These are phyloP conservation scores for Silene uniflora DNA, from an alignment of 148 eudicot species.

Conservation along the genomic window DNA sequence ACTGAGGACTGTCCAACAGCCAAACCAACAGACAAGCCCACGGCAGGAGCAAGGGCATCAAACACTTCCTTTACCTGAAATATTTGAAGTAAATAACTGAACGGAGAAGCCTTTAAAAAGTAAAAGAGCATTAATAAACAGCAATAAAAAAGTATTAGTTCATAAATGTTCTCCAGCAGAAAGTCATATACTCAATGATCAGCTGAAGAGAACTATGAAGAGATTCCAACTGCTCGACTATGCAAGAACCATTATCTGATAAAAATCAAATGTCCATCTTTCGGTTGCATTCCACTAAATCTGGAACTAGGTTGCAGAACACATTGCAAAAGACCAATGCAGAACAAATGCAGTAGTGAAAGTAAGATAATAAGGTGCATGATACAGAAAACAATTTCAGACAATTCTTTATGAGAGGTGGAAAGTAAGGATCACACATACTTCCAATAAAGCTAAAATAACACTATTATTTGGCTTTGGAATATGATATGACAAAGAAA, in stretches of 20 bases:
- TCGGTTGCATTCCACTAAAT: neutral
- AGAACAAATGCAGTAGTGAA: neutral
- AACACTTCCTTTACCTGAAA: constrained; percentile 86
- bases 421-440: too few relatives aligned
- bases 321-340: neutral
- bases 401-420: neutral
- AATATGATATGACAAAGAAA: too few relatives aligned
- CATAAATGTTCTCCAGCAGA: neutral
- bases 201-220: neutral
- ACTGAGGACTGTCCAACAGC: constrained; percentile 95
- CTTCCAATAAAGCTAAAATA: too few relatives aligned
- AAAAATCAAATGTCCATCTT: neutral
- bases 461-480: too few relatives aligned
- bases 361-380: neutral
- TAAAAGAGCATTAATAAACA: neutral
- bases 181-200: constrained; percentile 1
- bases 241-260: neutral
- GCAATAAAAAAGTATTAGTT: neutral
- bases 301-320: neutral
- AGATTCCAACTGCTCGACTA: neutral
- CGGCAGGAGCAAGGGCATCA: constrained; percentile 78
- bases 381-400: neutral
- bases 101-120: neutral
- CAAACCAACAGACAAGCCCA: constrained; percentile 90
- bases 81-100: neutral